Base-by-base conservation (phyloP, 768 basidiomycete genomes). In the Baorangia bicolor region DNA sequence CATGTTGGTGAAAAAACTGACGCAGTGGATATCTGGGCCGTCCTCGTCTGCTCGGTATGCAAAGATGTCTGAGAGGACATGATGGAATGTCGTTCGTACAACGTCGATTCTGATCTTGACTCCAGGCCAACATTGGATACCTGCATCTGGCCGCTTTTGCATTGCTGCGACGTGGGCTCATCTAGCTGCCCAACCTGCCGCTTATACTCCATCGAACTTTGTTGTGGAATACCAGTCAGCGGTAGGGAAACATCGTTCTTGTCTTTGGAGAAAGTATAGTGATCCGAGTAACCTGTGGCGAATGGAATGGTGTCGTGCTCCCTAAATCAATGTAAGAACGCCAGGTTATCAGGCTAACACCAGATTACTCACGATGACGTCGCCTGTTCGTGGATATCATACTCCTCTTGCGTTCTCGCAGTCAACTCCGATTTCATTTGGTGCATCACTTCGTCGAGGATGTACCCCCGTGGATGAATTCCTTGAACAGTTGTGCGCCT, bases 301-400 rank as follows among this genome's bases (percentile, higher is more conserved):
- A 31, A 31, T 6, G 34, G 23, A 25, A 20, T 13, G 21, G 39
- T 20, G 7, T 42, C 33, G 12, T 12, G 20, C 16, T 27, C 40
- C 43, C 61, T 62, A 27, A 27, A 33, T 33, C 16, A 38, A 21
- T 11, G 20, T 42, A 25, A 56, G 38, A 13, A 39, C 3, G 5
- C 5, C 11, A 16, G 27, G 6, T 23, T 11, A 18, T 0, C 13
- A 7, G 7, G 20, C 3, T 4, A 21, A 38, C 4, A 10, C 5
- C n/a, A 12, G 18, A 12, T 38, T 6, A 50, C 63, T 44, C n/a
- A 64, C 63, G 49, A 45, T n/a, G 25, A 28, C 0, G 4, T 33
- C 14, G 7, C 41, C 40, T 53, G 39, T 28, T 45, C 40, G 30
- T 27, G 35, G 5, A 18, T 23, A 41, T 53, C 41, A 21, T 14